Conservation (phyloP, 2,329 filamentous ascomycete species). For the Fusarium anthophilum region DNA sequence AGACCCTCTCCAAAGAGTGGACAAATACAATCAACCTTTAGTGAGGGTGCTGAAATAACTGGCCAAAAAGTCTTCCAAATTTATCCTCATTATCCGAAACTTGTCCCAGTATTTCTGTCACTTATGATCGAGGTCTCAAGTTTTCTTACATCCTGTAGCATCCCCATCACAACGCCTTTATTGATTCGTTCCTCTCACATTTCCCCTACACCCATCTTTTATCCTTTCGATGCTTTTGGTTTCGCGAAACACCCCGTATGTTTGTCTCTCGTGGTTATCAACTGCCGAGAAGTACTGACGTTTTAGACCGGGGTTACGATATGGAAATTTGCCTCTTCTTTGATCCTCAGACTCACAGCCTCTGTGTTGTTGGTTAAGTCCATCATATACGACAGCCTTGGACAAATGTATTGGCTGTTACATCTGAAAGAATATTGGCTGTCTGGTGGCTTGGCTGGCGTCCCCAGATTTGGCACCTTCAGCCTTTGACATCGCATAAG, state of each 20-base stretch:
- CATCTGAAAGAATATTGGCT: constrained; percentile 7
- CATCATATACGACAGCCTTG: constrained; percentile 9
- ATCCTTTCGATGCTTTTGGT: background rate
- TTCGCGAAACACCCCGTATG: constrained; percentile 9
- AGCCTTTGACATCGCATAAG: constrained; percentile 30
- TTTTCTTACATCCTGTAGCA: background rate
- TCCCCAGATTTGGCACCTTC: constrained; percentile 27
- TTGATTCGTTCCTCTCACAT: constrained; percentile 30
- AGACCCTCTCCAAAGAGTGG: constrained; percentile 13
- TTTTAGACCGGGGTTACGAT: background rate
- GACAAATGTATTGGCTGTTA: constrained; percentile 13
- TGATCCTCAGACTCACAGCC: background rate
- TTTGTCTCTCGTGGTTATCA: constrained; percentile 26
- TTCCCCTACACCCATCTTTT: constrained; percentile 26
- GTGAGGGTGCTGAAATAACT: background rate
- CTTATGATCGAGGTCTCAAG: background rate
- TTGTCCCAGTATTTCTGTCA: background rate
- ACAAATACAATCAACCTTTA: background rate
- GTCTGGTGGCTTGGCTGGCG: constrained; percentile 34
- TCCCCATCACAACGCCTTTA: constrained; percentile 27
- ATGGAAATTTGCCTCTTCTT: background rate
- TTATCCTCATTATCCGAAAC: background rate
- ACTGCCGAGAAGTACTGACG: constrained; percentile 31
- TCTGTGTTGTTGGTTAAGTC: constrained; percentile 3
- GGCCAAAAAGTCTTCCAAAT: background rate